phyloP scores from a whole-genome alignment of 164 flowering plant genomes.

The Chimonanthus salicifolius region DNA sequence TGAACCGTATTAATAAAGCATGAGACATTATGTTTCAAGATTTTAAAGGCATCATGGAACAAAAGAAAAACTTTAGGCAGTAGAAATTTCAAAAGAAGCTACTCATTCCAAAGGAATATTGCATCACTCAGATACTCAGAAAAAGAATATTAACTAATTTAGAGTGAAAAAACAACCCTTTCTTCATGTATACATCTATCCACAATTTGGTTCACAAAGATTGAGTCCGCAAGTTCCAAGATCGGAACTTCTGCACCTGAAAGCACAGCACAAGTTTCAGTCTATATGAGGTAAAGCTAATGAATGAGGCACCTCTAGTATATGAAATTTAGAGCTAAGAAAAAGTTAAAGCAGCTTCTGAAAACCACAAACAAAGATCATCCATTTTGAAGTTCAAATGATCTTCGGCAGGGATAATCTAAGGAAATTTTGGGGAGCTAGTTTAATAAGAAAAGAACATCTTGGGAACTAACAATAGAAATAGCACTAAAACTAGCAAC shows the following conservation, averaged over 20 bases:
- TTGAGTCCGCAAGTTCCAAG: conserved; percentile 64
- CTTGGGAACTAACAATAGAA: too few relatives aligned
- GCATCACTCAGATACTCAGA: neutral
- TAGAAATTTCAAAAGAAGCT: too few relatives aligned
- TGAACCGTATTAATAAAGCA: neutral
- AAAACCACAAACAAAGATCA: too few relatives aligned
- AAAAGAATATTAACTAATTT: neutral
- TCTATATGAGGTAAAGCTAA: neutral
- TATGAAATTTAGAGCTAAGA: too few relatives aligned
- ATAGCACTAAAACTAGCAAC: too few relatives aligned
- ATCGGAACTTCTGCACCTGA: conserved; percentile 68
- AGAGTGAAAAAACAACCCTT: conserved; percentile 29
- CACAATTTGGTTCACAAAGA: conserved; percentile 38
- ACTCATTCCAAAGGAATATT: neutral
- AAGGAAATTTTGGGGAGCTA: too few relatives aligned
- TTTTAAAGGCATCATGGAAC: neutral
- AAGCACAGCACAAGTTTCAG: conserved; percentile 9
- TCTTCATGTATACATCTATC: conserved; percentile 14
- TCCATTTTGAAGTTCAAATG: too few relatives aligned
- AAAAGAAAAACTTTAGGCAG: neutral
- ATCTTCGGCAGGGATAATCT: too few relatives aligned
- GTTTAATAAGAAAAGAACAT: too few relatives aligned
- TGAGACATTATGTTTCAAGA: neutral
- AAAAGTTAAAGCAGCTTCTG: too few relatives aligned
- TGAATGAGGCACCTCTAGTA: too few relatives aligned